Conservation (phyloP, 768 basidiomycete species). For the Lentinula raphanica region DNA sequence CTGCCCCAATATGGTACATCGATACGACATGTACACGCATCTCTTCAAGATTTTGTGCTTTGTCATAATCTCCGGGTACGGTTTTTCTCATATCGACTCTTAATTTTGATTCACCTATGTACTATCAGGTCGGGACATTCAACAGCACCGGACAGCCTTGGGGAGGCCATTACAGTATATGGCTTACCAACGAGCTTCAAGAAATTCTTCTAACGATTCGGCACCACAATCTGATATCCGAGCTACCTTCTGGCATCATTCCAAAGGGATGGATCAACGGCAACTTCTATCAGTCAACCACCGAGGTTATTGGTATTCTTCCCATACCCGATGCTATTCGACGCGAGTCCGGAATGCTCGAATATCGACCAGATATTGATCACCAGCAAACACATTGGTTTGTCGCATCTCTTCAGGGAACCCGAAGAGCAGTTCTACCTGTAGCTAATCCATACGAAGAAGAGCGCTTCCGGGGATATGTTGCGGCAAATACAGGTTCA, state of each 20-base stretch:
- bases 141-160: neutral
- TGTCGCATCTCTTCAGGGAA: conserved; percentile 4
- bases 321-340: conserved; percentile 7
- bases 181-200: conserved; percentile 8
- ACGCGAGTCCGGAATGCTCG: neutral
- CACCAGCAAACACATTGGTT: neutral
- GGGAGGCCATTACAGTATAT: conserved; percentile 8
- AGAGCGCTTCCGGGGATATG: no score
- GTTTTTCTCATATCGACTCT: neutral
- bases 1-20: neutral
- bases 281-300: conserved; percentile 10
- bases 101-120: neutral
- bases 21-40: neutral
- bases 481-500: no score
- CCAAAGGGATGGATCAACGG: conserved; percentile 15
- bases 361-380: neutral
- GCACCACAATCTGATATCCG: neutral
- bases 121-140: neutral
- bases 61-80: neutral
- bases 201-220: neutral
- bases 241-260: neutral
- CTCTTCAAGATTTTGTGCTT: neutral
- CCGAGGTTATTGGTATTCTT: conserved; percentile 8
- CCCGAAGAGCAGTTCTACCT: no score
- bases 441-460: no score